Evolutionary conservation across 352 stramenopile species (phyloP), one percentile per base, ranked within the genome.

Genomic region (Globisporangium cylindrosporum): DNA sequence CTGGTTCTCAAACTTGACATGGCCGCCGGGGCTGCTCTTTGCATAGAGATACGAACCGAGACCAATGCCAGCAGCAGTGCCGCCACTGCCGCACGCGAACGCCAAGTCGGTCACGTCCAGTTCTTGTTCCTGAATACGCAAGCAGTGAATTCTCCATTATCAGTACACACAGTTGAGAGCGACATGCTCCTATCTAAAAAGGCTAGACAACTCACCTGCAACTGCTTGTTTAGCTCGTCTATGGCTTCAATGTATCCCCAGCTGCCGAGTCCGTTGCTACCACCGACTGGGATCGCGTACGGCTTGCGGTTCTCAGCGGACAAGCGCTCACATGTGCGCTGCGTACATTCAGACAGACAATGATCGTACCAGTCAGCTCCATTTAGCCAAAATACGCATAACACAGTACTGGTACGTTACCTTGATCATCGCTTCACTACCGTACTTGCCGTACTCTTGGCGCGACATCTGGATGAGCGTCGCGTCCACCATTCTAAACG

Each of bases 231-330:
- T 49, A 95, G 82, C 80, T 98, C 95, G 59, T 97, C 82, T 12
- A 98, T 90, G 8, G 80, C 92, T 69, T 98, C 73, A 43, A 98
- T 85, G 71, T 98, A 98, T 4, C 95, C 95, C 91, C 91, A 98
- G 48, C 85, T 97, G 32, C 95, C 95, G 18, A 98, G 64, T 8
- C 82, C 93, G 79, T 98, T 98, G 70, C 90, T 98, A 4, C 95
- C 95, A 25, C 89, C 89, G 2, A 96, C 86, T 9, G 89, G 89
- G 66, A 96, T 96, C 9, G 78, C 84, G 57, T 94, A 96, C 32
- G 89, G 86, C 22, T 76, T 80, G 24, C 86, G 85, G 25, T 78
- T 80, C 71, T 93, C 70, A 0, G 73, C 51, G 10, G 64, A 71
- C 20, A 96, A 68, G 27, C 76, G 73, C n/a, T 93, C 83, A 43